Conservation (phyloP, 345 rosid genomes). For the Eucalyptus grandis region DNA sequence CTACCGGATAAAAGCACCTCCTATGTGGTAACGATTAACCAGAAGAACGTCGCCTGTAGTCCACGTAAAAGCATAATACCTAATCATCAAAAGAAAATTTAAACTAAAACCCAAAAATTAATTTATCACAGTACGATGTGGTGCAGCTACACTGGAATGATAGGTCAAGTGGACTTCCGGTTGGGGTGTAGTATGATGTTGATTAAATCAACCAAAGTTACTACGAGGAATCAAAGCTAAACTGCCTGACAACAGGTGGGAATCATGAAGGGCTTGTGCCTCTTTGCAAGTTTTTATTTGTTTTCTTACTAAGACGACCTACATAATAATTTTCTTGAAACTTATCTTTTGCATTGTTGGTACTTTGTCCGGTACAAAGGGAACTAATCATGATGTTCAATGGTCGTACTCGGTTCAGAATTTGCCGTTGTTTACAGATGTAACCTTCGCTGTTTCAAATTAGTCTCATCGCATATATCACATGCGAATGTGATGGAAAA, state of each 20-base stretch:
- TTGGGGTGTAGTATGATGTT: conserved; percentile 76
- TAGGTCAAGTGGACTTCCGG: conserved; percentile 72
- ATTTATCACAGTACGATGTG: no score
- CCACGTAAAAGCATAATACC: no score
- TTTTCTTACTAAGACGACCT: neutral
- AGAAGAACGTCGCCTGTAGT: no score
- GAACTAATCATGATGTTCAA: conserved; percentile 90
- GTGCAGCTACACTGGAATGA: conserved; percentile 80
- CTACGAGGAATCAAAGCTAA: conserved; percentile 77
- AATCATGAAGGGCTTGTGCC: conserved; percentile 79
- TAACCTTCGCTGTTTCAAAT: neutral
- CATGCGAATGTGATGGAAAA: neutral
- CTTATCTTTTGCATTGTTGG: conserved; percentile 3
- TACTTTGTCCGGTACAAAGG: conserved; percentile 65
- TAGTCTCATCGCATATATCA: neutral
- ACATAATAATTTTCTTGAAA: neutral
- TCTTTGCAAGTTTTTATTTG: conserved; percentile 46
- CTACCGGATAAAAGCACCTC: no score
- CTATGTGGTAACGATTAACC: neutral
- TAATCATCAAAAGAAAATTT: no score
- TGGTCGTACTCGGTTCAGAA: conserved; percentile 87
- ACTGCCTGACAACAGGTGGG: conserved; percentile 72
- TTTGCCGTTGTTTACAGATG: conserved; percentile 91
- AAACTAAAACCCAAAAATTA: no score
- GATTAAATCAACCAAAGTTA: conserved; percentile 93